Base-by-base conservation (phyloP, 306 rosid genomes). In the Acacia acuminata region DNA sequence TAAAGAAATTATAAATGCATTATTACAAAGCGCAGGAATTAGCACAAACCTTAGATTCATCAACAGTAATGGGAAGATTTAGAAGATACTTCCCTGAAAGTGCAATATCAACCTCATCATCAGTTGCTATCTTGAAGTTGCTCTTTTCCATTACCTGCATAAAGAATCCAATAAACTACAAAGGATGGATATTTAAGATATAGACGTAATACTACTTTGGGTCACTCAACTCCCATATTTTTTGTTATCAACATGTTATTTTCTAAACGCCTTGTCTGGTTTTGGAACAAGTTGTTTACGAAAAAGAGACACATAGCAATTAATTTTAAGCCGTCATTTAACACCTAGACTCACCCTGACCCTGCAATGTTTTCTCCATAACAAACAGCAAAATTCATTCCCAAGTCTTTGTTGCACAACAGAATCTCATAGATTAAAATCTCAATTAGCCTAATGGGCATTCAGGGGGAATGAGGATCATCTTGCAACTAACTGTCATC, bases 41-140 rank as follows among this genome's bases (percentile, higher is more conserved):
- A 22, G 73, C 10, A 55, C 87, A 79, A 86, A 94, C 97, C 97
- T 94, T 93, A 76, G 95, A 88, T 24, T 93, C 94, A 81, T 93
- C 85, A 64, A 95, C 98, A 15, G 79, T 85, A 40, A 95, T 95
- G 65, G 98, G 98, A 87, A 95, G 98, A 90, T 93, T 90, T 60
- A 95, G 87, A 85, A 90, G 98, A 93, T 93, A 95, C 77, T 95
- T 91, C 64, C 97, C 98, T 0, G 98, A 93, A 83, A 55, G 92
- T 68, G 98, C 98, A 76, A 93, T 68, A 77, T 93, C 92, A 69
- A 92, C 81, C 87, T 95, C 98, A 71, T 93, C 92, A 4, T 90
- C 88, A 78, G 87, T 88, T 70, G 90, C 85, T 78, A 95, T 83
- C 88, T 93, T 95, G 89, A 95, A 95, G 85, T 95, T 92, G 87